Conservation (phyloP, 176 grass and related monocot genomes). For the Lolium multiflorum region DNA sequence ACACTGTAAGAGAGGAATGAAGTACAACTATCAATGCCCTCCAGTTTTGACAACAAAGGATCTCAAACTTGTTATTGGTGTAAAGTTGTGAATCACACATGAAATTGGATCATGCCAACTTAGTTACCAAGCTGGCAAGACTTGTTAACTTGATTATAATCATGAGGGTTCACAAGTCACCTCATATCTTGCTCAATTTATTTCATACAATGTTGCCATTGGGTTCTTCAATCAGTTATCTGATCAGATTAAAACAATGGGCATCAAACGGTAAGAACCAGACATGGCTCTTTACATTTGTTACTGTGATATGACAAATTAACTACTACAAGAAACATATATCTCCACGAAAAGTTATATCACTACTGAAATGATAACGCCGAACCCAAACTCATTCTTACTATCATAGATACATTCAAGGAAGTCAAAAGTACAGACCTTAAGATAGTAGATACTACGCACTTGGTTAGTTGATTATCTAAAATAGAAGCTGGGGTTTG, state of each 20-base stretch:
- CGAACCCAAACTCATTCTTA: conserved; percentile 43
- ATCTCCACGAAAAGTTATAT: background rate
- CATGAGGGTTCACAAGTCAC: background rate
- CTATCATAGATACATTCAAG: conserved; percentile 30
- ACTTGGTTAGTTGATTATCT: conserved; percentile 35
- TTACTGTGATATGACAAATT: conserved; percentile 4
- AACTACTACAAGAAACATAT: conserved; percentile 1
- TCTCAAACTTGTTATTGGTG: background rate
- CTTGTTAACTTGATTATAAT: background rate
- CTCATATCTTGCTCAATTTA: conserved; percentile 2
- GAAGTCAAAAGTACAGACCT: conserved; percentile 29
- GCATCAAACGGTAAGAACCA: background rate
- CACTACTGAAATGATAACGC: background rate
- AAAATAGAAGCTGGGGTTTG: conserved; percentile 42
- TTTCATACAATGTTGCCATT: background rate
- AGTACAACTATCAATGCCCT: background rate
- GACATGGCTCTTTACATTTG: background rate
- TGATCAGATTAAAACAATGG: background rate
- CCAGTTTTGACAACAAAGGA: conserved; percentile 16
- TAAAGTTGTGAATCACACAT: conserved; percentile 37
- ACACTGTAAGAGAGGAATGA: background rate
- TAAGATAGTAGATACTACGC: conserved; percentile 1
- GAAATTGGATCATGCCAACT: background rate
- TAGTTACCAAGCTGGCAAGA: background rate
- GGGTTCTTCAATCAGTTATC: background rate